Evolutionary conservation across 1,139 yeast species (phyloP), one percentile per base, ranked within the genome.

Genomic region (Schwanniomyces etchellsii): DNA sequence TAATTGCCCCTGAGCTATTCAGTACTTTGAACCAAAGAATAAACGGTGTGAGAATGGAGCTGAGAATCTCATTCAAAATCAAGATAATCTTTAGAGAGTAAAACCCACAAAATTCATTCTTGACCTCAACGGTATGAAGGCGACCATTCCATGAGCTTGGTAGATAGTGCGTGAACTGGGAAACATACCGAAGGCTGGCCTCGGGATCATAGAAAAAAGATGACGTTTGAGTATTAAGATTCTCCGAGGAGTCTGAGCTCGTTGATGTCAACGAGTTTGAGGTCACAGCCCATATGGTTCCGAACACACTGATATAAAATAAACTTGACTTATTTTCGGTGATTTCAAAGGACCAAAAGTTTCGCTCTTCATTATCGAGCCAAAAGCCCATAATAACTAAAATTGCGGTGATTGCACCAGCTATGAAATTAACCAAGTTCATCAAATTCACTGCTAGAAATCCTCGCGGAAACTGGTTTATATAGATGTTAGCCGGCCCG

Each of bases 381-480:
- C 61, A 50, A n/a, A 93, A 60, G 0, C 97, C 85, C 44, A 84
- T 64, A 3, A 86, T 68, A 24, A 88, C 96, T 34, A 91, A 66
- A 2, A 89, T 83, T 0, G 97, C 93, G 21, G 91, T 83, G 37
- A 93, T 73, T 0, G 98, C 84, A 0, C 98, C 97, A 20, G 85
- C 71, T 0, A 91, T 62, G 52, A 91, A 89, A 6, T 94, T 77
- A 5, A 81, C 59, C 42, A 85, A 58, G 5, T 81, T 51, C 44
- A 84, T 66, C 23, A 77, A 69, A 20, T 80, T 74, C 2, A 57
- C 48, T 5, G 64, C 51, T 9, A 65, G 37, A 40, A 77, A 77
- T 37, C 88, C 94, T 34, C 88, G 81, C 2, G 99, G 99, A 48
- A 91, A 91, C 52, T 89, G 96, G 44, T 86, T 80, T 34, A 91